phyloP scores from a whole-genome alignment of 768 basidiomycete species.

The Russula lepida region DNA sequence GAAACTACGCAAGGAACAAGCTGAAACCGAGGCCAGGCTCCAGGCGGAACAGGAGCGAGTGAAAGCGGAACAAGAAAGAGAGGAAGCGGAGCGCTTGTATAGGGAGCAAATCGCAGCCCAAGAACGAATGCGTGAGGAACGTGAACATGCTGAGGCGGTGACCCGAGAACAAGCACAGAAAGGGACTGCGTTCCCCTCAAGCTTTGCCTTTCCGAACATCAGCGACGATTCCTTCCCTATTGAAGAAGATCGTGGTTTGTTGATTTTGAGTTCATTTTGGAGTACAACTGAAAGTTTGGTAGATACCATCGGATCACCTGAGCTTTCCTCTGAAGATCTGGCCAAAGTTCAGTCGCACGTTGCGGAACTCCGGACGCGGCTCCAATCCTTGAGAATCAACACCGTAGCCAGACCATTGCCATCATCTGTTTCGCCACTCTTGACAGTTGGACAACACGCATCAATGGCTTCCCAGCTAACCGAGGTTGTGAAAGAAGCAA shows the following conservation, averaged over 20 bases:
- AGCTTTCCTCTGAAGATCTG: slow-evolving; percentile 26
- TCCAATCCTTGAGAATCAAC: slow-evolving; percentile 55
- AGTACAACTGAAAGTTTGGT: not conserved
- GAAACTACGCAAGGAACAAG: slow-evolving; percentile 19
- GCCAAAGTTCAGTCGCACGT: slow-evolving; percentile 43
- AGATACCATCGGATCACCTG: slow-evolving; percentile 11
- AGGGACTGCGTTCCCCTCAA: not conserved
- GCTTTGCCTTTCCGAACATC: not conserved
- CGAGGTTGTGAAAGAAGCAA: slow-evolving; percentile 37
- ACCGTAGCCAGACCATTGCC: slow-evolving; percentile 39
- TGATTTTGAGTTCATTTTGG: not conserved
- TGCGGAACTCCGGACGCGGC: slow-evolving; percentile 45
- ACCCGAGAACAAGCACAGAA: not conserved
- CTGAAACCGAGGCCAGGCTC: slow-evolving; percentile 13
- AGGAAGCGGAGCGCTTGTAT: slow-evolving; percentile 21
- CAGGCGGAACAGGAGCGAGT: slow-evolving; percentile 17
- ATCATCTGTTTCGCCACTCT: slow-evolving; percentile 36
- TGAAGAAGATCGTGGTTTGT: slow-evolving; percentile 4
- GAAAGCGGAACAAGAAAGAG: slow-evolving; percentile 26
- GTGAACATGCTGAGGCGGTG: not conserved
- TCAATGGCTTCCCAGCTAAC: slow-evolving; percentile 42
- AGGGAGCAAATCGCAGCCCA: slow-evolving; percentile 20
- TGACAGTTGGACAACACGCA: slow-evolving; percentile 40
- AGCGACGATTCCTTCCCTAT: not conserved
- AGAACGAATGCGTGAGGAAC: not conserved